Evolutionary conservation across 1,284 basidiomycete genomes (phyloP), one percentile per base, ranked within the genome.

Genomic region (Tylopilus orsonianus): DNA sequence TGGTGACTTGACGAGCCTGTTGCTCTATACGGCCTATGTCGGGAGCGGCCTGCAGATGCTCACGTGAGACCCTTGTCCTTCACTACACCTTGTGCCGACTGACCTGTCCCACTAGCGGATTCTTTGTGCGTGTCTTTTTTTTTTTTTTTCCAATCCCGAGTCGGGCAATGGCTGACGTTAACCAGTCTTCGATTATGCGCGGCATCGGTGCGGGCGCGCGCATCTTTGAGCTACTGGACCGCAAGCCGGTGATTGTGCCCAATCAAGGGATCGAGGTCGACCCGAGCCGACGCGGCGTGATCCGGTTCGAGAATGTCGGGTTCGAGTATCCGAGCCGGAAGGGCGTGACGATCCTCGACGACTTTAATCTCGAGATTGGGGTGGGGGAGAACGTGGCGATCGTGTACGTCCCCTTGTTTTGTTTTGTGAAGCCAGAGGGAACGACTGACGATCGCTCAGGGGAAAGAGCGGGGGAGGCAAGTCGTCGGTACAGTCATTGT

Each of bases 11-110:
- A 95, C 90, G 1, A 93, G 90, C 61, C 72, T 98, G 49, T 74
- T 99, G 55, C 83, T 98, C 53, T 98, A 99, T 69, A 95, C 93
- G 22, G 90, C 91, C 18, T 93, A 93, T 60, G 86, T 94, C 35
- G 90, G 92, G 10, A 85, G 80, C 56, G 86, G 88, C 26, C 68
- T 90, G 49, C 83, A 86, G 58, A 87, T 88, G 81, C 72, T 91
- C 55, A 87, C 83, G 88, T 92, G 64, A 61, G 83, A 22, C 39
- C 34, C 18, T 73, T n/a, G 37, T 29, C 16, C 20, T 18, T 46
- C 36, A 23, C 6, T 30, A 13, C 13, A 4, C 13, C 7, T 16
- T n/a, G 40, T 0, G 5, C 35, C 22, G n/a, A 23, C 52, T 56
- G 27, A 55, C 32, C 9, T 5, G 35, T 20, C 8, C 27, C 22